These are phyloP conservation scores for Glebionis coronaria DNA, from an alignment of 129 eudicot species.

Conservation along the genomic window DNA sequence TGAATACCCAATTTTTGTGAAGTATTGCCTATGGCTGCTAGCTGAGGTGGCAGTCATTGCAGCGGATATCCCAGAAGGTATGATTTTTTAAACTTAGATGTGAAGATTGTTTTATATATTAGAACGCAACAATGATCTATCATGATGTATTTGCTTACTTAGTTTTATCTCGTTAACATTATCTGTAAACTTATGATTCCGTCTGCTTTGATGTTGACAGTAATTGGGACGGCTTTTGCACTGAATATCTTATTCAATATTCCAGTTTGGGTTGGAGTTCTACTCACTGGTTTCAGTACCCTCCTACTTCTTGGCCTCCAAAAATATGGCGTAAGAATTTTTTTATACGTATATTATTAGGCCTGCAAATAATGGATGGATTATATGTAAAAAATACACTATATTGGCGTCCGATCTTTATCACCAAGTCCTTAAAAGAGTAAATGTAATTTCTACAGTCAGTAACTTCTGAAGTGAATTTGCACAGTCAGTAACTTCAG, in stretches of 20 bases:
- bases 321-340: constrained; percentile 72
- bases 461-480: too few relatives aligned
- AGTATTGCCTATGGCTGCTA: constrained; percentile 74
- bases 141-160: not conserved
- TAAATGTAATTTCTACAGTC: too few relatives aligned
- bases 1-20: constrained; percentile 75
- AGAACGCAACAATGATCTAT: not conserved
- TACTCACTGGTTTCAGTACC: constrained; percentile 81
- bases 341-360: not conserved
- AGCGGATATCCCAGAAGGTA: constrained; percentile 95
- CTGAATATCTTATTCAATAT: constrained; percentile 78
- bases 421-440: too few relatives aligned
- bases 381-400: too few relatives aligned
- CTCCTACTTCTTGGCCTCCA: constrained; percentile 89
- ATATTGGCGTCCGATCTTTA: too few relatives aligned
- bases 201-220: constrained; percentile 36
- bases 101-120: not conserved
- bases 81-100: not conserved
- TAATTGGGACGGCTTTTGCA: constrained; percentile 96
- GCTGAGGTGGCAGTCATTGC: constrained; percentile 94
- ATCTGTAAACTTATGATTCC: not conserved
- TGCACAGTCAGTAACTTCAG: too few relatives aligned
- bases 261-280: constrained; percentile 96
- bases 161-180: not conserved
- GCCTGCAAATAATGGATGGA: not conserved